Evolutionary conservation across 345 rosid species (phyloP), one percentile per base, ranked within the genome.

Genomic region (Eucalyptus tenuipes): DNA sequence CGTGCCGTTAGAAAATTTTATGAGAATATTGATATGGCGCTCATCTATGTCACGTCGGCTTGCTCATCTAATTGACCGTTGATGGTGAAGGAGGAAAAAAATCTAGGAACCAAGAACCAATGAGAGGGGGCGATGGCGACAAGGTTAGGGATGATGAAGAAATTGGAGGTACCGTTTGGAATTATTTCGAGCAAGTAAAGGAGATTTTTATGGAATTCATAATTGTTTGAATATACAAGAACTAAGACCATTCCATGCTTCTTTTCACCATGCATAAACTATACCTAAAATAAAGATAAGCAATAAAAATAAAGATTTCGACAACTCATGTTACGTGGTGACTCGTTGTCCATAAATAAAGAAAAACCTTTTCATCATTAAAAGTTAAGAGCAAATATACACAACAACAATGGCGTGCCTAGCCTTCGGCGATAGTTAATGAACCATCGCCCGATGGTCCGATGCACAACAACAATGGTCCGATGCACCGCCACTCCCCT

Each of bases 31-130:
- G 5, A 37, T 20, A 5, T 37, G 1, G 0, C 1, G 3, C 1
- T 37, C 2, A 1, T 13, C 0, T 3, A 5, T 10, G 25, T 6
- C 12, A 2, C 13, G 3, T 33, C 0, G 0, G 1, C 8, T 2
- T 2, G 6, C 10, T 16, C 12, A 3, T 31, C 0, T 11, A 1
- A 10, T 11, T 17, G 7, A 33, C 2, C 25, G 1, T 37, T 10
- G 44, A 18, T 71, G 25, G 4, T 7, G 1, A 9, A 71, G 8
- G 7, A 33, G 13, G 7, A 20, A 33, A 10, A 37, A 37, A 71
- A 18, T 71, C 13, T 17, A 33, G 7, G 3, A 37, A 18, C 11
- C 81, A 33, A 22, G 6, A 71, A 18, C 13, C 1, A 17, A 20
- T 17, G 42, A 18, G 11, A 66, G 42, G 40, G 79, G 42, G 6